Base-by-base conservation (phyloP, 2,329 filamentous ascomycete species). In the Cladosporium austrohemisphaericum region DNA sequence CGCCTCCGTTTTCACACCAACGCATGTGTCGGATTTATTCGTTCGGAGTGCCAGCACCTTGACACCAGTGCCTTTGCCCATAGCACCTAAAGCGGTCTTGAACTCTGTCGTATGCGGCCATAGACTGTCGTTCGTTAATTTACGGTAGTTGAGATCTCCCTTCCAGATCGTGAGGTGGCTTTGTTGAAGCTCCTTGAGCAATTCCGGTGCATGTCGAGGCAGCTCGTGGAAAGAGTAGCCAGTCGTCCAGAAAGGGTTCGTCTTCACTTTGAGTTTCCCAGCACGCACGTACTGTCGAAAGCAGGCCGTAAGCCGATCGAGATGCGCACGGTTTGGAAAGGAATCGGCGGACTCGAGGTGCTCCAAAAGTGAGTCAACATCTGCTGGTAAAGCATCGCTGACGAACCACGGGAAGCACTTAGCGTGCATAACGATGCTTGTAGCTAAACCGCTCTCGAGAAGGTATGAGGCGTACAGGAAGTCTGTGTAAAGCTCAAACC, bases 321-420 rank as follows among this genome's bases (percentile, higher is more conserved):
- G 35, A 38, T 38, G 35, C 35, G n/a, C 35, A 38, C 19, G 35
- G 16, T 44, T 26, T 32, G 41, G 23, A 69, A 97, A 95, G 10
- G 70, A 61, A 58, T 84, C 81, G 1, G 93, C 87, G 58, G 83
- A 78, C 5, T 84, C 80, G n/a, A 98, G 78, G 3, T 86, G 87
- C 55, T 80, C 82, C 43, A 98, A 80, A 2, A 97, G 78, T n/a
- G 84, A 83, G 1, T 76, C 77, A 60, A 97, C 95, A 70, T 98
- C 93, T 35, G 75, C 77, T 0, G 92, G 91, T 9, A 95, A 70
- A 3, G 97, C 93, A 62, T 98, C 93, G 1, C 90, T 95, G 40
- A 98, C 93, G 65, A 97, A 98, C 93, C 93, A 98, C 0, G 93
- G 93, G 51, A 98, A 91, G 18, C 83, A 85, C 72, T 98, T 98